phyloP scores from a whole-genome alignment of 2,329 filamentous ascomycete genomes.

The Cercospora zeina region DNA sequence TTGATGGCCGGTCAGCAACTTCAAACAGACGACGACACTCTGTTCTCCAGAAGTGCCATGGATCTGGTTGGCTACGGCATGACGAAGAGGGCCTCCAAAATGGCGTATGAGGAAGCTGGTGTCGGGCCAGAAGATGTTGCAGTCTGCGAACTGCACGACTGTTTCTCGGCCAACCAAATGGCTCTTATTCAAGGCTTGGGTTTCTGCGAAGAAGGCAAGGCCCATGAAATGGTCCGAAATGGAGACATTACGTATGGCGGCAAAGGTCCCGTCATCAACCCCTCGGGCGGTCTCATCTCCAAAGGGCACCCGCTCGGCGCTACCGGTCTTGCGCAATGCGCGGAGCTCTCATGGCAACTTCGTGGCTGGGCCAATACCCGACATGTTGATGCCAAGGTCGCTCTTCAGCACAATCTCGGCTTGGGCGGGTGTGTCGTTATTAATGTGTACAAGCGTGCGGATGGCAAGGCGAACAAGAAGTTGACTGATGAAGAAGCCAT shows the following conservation, averaged over 20 bases:
- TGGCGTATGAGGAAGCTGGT: conserved; percentile 73
- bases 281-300: conserved; percentile 89
- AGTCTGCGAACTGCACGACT: conserved; percentile 93
- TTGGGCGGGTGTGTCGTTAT: conserved; percentile 88
- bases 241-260: conserved; percentile 93
- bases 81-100: conserved; percentile 67
- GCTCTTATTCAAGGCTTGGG: conserved; percentile 83
- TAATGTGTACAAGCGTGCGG: conserved; percentile 82
- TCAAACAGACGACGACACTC: conserved; percentile 75
- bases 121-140: conserved; percentile 67
- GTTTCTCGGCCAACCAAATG: conserved; percentile 95
- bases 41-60: conserved; percentile 79
- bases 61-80: conserved; percentile 89
- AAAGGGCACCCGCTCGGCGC: conserved; percentile 95
- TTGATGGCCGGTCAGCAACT: conserved; percentile 84
- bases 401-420: conserved; percentile 90
- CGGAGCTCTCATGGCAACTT: conserved; percentile 92
- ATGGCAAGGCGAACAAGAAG: conserved; percentile 64
- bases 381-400: conserved; percentile 64
- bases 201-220: conserved; percentile 73
- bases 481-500: conserved; percentile 66
- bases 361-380: conserved; percentile 92
- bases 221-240: conserved; percentile 82
- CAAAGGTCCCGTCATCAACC: conserved; percentile 78
- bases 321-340: conserved; percentile 92